Evolutionary conservation across 2,329 filamentous ascomycete species (phyloP).

Genomic region (Cladosporium colombiae): DNA sequence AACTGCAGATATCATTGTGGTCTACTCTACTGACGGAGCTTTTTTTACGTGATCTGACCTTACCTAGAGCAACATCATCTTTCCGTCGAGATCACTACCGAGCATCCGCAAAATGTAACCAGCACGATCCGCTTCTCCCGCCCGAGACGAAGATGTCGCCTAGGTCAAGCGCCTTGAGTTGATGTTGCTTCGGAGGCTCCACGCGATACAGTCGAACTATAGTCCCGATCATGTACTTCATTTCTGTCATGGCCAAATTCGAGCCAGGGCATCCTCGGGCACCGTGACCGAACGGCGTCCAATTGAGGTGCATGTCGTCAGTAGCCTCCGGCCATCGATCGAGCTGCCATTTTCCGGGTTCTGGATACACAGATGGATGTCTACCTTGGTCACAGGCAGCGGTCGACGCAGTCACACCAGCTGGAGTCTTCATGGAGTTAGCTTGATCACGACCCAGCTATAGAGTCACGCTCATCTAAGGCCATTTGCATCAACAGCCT

Average conservation of each 20-base stretch:
- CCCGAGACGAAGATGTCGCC: conserved; percentile 24
- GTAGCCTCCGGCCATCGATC: conserved; percentile 41
- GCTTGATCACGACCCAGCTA: neutral
- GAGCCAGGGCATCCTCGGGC: conserved; percentile 50
- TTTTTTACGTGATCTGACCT: neutral
- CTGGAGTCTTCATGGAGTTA: conserved; percentile 35
- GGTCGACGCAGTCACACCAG: conserved; percentile 45
- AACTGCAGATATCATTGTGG: neutral
- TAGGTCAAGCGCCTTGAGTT: conserved; percentile 18
- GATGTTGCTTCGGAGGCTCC: conserved; percentile 8
- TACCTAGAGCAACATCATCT: neutral
- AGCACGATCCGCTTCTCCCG: conserved; percentile 21
- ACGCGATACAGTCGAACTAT: neutral
- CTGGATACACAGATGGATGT: conserved; percentile 43
- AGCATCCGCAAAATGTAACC: conserved; percentile 15
- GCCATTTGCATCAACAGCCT: conserved; percentile 19
- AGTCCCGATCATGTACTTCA: conserved; percentile 46
- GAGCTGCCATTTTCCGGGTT: conserved; percentile 39
- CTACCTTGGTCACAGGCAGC: conserved; percentile 44
- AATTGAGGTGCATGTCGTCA: conserved; percentile 43
- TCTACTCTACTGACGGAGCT: neutral
- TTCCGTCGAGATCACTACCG: neutral
- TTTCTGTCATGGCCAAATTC: conserved; percentile 55
- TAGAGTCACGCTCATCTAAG: neutral
- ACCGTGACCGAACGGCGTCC: conserved; percentile 50